Conservation (phyloP, 2,329 filamentous ascomycete genomes). For the Grosmannia penicillata region DNA sequence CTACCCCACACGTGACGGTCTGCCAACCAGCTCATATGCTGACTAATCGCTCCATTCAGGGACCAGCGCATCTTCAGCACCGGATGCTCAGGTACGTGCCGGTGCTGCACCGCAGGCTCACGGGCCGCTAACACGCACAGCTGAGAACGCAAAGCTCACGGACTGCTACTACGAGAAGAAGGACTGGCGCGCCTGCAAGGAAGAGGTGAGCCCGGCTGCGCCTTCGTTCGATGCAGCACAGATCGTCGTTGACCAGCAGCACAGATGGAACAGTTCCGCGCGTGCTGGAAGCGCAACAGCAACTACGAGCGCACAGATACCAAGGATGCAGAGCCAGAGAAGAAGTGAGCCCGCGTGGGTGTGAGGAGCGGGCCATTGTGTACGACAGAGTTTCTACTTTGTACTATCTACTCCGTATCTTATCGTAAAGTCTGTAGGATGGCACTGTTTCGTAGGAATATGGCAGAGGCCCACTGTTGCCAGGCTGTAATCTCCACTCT, state of each 20-base stretch:
- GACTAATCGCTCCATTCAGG: slow-evolving; percentile 35
- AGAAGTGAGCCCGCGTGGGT: too few species aligned
- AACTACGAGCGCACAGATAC: slow-evolving; percentile 71
- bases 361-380: too few species aligned
- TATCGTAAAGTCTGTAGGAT: too few species aligned
- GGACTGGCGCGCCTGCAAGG: slow-evolving; percentile 81
- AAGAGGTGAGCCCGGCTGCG: slow-evolving; percentile 58
- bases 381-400: not conserved
- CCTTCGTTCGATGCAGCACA: too few species aligned
- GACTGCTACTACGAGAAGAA: slow-evolving; percentile 95
- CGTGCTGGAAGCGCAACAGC: slow-evolving; percentile 82
- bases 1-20: not conserved
- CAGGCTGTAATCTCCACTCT: too few species aligned
- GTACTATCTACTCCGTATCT: not conserved
- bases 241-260: not conserved
- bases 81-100: slow-evolving; percentile 61
- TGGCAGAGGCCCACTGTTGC: too few species aligned
- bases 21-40: slow-evolving; percentile 4
- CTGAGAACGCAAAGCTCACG: slow-evolving; percentile 78
- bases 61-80: slow-evolving; percentile 97
- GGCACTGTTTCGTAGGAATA: too few species aligned
- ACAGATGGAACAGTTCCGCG: slow-evolving; percentile 78
- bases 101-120: not conserved
- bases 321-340: slow-evolving; percentile 40
- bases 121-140: slow-evolving; percentile 26